Evolutionary conservation across 805 yeast genomes (phyloP).

Genomic region (Myxozyma lipomycoides): DNA sequence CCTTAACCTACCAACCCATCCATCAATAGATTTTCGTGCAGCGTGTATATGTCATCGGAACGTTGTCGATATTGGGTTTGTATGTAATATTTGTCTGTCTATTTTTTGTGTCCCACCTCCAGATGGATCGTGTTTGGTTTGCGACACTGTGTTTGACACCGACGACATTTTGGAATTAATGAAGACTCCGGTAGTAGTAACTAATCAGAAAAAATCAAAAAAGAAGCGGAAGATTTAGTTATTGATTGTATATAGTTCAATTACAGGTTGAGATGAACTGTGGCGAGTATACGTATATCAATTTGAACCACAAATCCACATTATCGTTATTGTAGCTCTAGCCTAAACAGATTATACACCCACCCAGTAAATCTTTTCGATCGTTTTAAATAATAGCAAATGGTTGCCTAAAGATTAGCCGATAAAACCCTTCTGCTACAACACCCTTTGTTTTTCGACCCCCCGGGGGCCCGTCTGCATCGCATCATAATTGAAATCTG

Average conservation of each 20-base stretch:
- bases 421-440: no score
- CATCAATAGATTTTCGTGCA: slow-evolving; percentile 88
- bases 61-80: slow-evolving; percentile 88
- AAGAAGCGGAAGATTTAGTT: slow-evolving; percentile 18
- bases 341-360: no score
- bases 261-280: not conserved
- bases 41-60: slow-evolving; percentile 89
- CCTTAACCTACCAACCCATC: slow-evolving; percentile 74
- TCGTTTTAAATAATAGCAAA: no score
- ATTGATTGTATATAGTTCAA: not conserved
- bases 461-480: no score
- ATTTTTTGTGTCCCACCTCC: slow-evolving; percentile 49
- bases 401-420: no score
- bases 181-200: slow-evolving; percentile 55
- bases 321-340: not conserved
- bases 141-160: slow-evolving; percentile 73
- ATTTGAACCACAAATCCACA: not conserved
- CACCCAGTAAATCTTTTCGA: no score
- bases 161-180: slow-evolving; percentile 54
- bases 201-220: slow-evolving; percentile 38
- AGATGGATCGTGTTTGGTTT: slow-evolving; percentile 73
- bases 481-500: no score
- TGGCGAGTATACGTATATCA: not conserved
- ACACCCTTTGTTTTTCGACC: no score
- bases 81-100: slow-evolving; percentile 91